phyloP scores from a whole-genome alignment of 2,329 filamentous ascomycete genomes.

The Verticillium klebahnii region DNA sequence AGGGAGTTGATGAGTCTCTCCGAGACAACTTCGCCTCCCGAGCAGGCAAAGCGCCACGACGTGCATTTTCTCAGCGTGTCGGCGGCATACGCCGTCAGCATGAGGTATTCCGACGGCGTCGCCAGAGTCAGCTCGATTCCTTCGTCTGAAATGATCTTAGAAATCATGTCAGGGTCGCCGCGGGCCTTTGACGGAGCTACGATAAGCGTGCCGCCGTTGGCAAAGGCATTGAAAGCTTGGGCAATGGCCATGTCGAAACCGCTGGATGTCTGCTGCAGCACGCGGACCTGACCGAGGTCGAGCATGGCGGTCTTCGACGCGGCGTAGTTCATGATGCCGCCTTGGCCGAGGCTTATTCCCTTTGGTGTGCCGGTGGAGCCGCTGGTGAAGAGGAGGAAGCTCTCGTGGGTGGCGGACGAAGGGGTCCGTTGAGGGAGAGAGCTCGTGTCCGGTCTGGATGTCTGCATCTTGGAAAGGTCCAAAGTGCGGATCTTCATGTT shows the following conservation, averaged over 20 bases:
- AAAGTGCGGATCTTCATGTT: background rate
- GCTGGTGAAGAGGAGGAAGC: slow-evolving; percentile 29
- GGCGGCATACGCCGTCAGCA: slow-evolving; percentile 20
- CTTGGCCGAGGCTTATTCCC: slow-evolving; percentile 29
- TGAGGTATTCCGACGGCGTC: slow-evolving; percentile 35
- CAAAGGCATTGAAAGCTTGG: slow-evolving; percentile 30
- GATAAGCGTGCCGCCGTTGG: slow-evolving; percentile 28
- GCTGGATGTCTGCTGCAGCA: slow-evolving; percentile 33
- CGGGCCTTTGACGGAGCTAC: slow-evolving; percentile 25
- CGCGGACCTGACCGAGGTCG: background rate
- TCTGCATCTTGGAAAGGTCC: background rate
- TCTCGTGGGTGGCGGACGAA: background rate
- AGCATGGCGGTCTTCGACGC: slow-evolving; percentile 13
- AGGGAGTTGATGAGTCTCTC: slow-evolving; percentile 5
- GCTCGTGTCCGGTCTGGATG: background rate
- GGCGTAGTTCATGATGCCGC: slow-evolving; percentile 20
- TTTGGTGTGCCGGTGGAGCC: slow-evolving; percentile 32
- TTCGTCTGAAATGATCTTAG: slow-evolving; percentile 27
- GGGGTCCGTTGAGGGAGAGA: background rate
- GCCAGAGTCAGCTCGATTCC: slow-evolving; percentile 30
- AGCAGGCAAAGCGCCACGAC: slow-evolving; percentile 13
- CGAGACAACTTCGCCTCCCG: background rate
- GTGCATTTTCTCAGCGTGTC: slow-evolving; percentile 4
- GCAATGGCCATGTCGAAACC: slow-evolving; percentile 36
- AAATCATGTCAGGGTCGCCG: slow-evolving; percentile 27